A percentile compares a stretch with the other conserved stretches of the same genome.
These are phyloP conservation scores for Eucalyptus fibrosa DNA, from an alignment of 345 rosid genomes.

Conservation along the genomic window DNA sequence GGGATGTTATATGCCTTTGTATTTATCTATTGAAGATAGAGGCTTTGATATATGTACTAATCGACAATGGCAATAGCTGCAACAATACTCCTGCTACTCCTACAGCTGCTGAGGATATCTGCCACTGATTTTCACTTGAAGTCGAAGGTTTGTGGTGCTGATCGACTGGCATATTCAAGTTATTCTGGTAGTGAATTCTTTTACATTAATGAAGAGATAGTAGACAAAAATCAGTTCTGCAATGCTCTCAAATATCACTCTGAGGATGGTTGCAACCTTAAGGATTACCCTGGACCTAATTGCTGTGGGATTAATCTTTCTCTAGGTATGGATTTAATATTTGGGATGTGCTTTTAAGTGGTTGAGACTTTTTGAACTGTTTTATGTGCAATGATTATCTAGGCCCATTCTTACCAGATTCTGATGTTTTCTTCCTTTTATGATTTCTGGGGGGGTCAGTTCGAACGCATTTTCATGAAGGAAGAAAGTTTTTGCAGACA, in stretches of 20 bases:
- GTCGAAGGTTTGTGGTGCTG: slow-evolving; percentile 38
- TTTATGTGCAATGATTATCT: background rate
- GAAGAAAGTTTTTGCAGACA: slow-evolving; percentile 48
- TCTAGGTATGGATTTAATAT: slow-evolving; percentile 27
- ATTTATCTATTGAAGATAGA: background rate
- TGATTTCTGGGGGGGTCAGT: slow-evolving; percentile 4
- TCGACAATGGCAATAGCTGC: slow-evolving; percentile 16
- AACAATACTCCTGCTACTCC: slow-evolving; percentile 21
- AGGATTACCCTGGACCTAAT: slow-evolving; percentile 12
- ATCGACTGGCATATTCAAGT: slow-evolving; percentile 34
- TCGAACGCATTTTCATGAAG: slow-evolving; percentile 2
- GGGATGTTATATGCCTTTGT: background rate
- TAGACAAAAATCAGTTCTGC: slow-evolving; percentile 38
- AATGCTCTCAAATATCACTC: slow-evolving; percentile 31
- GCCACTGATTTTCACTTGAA: slow-evolving; percentile 23
- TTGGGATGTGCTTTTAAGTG: background rate
- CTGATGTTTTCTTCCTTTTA: background rate
- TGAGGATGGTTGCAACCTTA: slow-evolving; percentile 27
- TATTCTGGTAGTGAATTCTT: slow-evolving; percentile 19
- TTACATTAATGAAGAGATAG: slow-evolving; percentile 49
- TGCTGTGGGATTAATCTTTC: slow-evolving; percentile 21
- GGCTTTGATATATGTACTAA: background rate
- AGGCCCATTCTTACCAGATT: background rate
- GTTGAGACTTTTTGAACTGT: background rate
- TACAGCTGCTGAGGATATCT: slow-evolving; percentile 18